These are phyloP conservation scores for Aureobasidium vineae DNA, from an alignment of 2,329 filamentous ascomycete genomes.

Conservation along the genomic window DNA sequence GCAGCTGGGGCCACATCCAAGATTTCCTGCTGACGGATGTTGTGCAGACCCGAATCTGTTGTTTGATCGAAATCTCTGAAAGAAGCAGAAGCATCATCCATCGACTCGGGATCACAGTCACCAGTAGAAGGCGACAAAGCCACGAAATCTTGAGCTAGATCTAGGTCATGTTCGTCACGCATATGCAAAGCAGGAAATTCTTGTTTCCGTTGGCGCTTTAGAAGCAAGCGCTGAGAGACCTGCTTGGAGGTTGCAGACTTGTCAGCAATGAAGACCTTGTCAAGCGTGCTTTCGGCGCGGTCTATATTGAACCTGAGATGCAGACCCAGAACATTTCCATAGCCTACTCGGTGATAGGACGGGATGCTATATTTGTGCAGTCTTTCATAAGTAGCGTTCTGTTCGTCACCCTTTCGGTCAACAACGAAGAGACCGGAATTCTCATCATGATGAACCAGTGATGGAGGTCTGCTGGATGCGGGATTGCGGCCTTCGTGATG, in stretches of 20 bases:
- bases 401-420: conserved; percentile 73
- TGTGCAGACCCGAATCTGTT: background rate
- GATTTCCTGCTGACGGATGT: background rate
- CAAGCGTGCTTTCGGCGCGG: conserved; percentile 58
- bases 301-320: conserved; percentile 63
- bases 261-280: conserved; percentile 31
- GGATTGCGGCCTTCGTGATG: background rate
- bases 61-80: background rate
- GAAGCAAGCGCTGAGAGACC: conserved; percentile 38
- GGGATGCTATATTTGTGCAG: conserved; percentile 72
- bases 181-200: conserved; percentile 40
- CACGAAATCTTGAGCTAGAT: conserved; percentile 19
- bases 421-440: conserved; percentile 53
- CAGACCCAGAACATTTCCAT: conserved; percentile 69
- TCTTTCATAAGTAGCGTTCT: conserved; percentile 71
- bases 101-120: conserved; percentile 18
- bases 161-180: conserved; percentile 3
- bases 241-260: conserved; percentile 18
- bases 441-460: background rate
- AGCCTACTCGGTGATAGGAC: conserved; percentile 65
- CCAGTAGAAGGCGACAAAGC: background rate
- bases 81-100: background rate
- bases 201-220: conserved; percentile 48
- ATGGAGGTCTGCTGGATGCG: background rate
- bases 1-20: background rate